Evolutionary conservation across 2,329 filamentous ascomycete genomes (phyloP), one percentile per base, ranked within the genome.

Genomic region (Fusarium hostae): DNA sequence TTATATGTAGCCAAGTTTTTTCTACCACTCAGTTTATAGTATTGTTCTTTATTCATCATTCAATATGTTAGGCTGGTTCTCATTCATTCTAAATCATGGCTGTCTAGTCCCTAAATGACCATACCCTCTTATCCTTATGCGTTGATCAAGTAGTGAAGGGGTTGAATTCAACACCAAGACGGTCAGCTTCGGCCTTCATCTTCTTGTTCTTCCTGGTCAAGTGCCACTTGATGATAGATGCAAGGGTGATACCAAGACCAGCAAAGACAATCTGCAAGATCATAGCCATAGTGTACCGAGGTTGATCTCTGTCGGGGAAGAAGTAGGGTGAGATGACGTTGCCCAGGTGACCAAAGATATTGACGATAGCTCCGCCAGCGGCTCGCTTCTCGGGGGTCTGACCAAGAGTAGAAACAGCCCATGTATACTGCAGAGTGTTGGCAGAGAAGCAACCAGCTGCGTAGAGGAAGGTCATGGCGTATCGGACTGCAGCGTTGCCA

Each of bases 271-370:
- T 70, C 35, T 71, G 68, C 13, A 77, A 22, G 30, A 78, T 73
- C 64, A 78, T 80, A 12, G 74, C 79, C 59, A 70, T 76, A 0
- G 74, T 59, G 34, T 79, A 81, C 0, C 79, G 68, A 6, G 79
- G 79, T 1, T 59, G 70, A 18, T 80, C 77, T 26, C 61, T 70
- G 1, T 73, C 68, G 0, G 75, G 64, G 66, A 83, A 83, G 59
- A 84, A 80, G 58, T 82, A 84, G 3, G 82, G 82, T 2, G 78
- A 81, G 59, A 78, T 81, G n/a, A 84, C 78, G 12, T 80, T 83
- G 1, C 80, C 81, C 3, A 83, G 50, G 50, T 83, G 80, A 0
- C 76, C 77, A 22, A 81, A 67, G 10, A 83, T 74, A 48, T 82
- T 82, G 24, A 82, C 76, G 1, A 83, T 78, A 3, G 81, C 78